Evolutionary conservation across 768 basidiomycete species (phyloP), one percentile per base, ranked within the genome.

Genomic region (Lentinula sp.): DNA sequence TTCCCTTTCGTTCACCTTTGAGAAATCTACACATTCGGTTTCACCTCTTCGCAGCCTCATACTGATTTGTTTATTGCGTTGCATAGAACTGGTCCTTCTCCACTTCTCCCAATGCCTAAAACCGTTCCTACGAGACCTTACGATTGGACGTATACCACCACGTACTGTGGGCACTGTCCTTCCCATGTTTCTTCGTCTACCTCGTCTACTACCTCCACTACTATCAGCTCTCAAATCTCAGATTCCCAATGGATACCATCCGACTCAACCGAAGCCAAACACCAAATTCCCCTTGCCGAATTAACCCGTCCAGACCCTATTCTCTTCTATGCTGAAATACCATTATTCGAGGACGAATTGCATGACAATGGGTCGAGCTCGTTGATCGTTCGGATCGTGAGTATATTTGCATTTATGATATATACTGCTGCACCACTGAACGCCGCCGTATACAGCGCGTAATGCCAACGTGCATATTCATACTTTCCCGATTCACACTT

Each of bases 141-240:
- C 72, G 97, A 99, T 69, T 98, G 97, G 97, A 99, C 97, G 10
- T 98, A 97, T 71, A 97, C 95, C 2, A 92, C 94, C 1, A 85
- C 81, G 3, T 95, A 98, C 65, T 67, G 85, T 0, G 97, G 96
- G 0, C 85, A 88, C 65, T 65, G 60, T 1, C 35, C 59, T n/a
- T 39, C 52, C 16, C 15, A 54, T 54, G 4, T 45, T 34, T 28
- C 57, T 7, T 48, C 64, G 16, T 50, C 66, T 18, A 31, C 48
- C 63, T 13, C 54, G 61, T 18, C 62, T 71, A 0, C 65, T 68
- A 16, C 65, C 59, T 23, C 37, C 37, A 37, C 37, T 11, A 37
- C 37, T 11, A 37, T 37, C 37, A 37, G 8, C 37, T 37, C 37
- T 37, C 37, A 7, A 37, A 23, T 23, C 2, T 11, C 37, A 1